Evolutionary conservation across 164 flowering plant species (phyloP).

Genomic region (Magnolia officinalis): DNA sequence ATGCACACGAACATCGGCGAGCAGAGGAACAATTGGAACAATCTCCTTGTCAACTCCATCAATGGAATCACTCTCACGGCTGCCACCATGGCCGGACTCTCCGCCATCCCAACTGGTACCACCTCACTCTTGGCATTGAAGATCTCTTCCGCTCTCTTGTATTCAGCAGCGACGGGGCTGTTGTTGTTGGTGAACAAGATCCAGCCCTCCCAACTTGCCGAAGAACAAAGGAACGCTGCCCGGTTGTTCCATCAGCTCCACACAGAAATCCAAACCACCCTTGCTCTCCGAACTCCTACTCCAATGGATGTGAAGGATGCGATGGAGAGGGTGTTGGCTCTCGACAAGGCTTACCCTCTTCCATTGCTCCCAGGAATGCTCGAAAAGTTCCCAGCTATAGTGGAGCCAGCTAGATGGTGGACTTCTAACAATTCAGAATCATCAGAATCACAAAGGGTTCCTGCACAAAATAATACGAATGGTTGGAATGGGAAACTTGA

Average conservation of each 20-base stretch:
- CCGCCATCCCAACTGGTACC: slow-evolving; percentile 18
- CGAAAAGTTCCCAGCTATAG: slow-evolving; percentile 39
- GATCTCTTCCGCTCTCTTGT: slow-evolving; percentile 39
- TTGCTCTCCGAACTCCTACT: slow-evolving; percentile 28
- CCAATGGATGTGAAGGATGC: slow-evolving; percentile 36
- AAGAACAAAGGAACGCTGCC: slow-evolving; percentile 61
- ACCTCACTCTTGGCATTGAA: slow-evolving; percentile 33
- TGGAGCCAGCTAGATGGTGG: slow-evolving; percentile 48
- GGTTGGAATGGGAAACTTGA: slow-evolving; percentile 42
- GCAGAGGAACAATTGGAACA: slow-evolving; percentile 52
- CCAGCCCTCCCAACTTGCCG: slow-evolving; percentile 73
- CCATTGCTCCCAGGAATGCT: slow-evolving; percentile 44
- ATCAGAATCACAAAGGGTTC: not conserved
- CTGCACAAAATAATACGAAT: slow-evolving; percentile 16
- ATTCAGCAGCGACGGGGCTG: slow-evolving; percentile 53
- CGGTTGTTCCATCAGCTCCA: slow-evolving; percentile 55
- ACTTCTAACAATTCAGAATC: slow-evolving; percentile 8
- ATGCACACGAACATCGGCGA: slow-evolving; percentile 46
- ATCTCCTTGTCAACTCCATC: slow-evolving; percentile 36
- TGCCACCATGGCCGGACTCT: slow-evolving; percentile 40
- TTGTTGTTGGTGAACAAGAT: slow-evolving; percentile 53
- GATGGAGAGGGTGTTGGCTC: slow-evolving; percentile 38
- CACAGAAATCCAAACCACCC: slow-evolving; percentile 28
- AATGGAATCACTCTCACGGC: slow-evolving; percentile 43
- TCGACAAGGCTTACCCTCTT: slow-evolving; percentile 53